Evolutionary conservation across 2,329 filamentous ascomycete species (phyloP), one percentile per base, ranked within the genome.

Genomic region (Cytospora schulzeri): DNA sequence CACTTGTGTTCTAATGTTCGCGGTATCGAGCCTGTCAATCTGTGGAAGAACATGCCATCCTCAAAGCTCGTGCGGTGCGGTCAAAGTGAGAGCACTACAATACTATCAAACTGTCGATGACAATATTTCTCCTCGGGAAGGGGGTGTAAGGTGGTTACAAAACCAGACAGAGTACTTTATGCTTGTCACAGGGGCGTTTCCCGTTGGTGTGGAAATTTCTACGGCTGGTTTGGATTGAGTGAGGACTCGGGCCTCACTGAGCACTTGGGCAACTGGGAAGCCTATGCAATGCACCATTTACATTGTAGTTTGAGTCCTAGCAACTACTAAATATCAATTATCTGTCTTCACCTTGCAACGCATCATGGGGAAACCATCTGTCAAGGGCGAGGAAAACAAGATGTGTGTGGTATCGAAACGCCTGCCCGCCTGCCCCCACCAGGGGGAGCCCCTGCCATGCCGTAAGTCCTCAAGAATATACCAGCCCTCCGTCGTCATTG

Each of bases 251-350:
- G n/a, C 38, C 15, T 41, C 38, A n/a, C 17, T 41, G 19, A 9
- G 17, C n/a, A n/a, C 38, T 8, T 31, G 2, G 38, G 12, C 14
- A 35, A 3, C 33, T 14, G 6, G 12, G 12, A 35, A 35, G 11
- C 33, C 12, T 14, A 35, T 35, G 12, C 15, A 12, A 12, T 35
- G 33, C 33, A 35, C 33, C 33, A 41, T 41, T 41, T 19, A 19
- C 15, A 19, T 41, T 19, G 38, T 41, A n/a, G 4, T 41, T 19
- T 61, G 28, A 33, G 50, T 35, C 50, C 24, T 41, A 55, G 51
- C 59, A 61, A 54, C 51, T 55, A 55, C 51, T 33, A 61, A 60
- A 24, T 61, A 61, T 31, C n/a, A n/a, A 61, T 61, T 55, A 61
- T 61, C 33, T 45, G 45, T 48, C 50, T 54, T 55, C n/a, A 26